Percentiles rank a stretch among this genome's conserved stretches.
These are phyloP conservation scores for Colletotrichum trifolii DNA, from an alignment of 2,329 filamentous ascomycete genomes.

Conservation along the genomic window DNA sequence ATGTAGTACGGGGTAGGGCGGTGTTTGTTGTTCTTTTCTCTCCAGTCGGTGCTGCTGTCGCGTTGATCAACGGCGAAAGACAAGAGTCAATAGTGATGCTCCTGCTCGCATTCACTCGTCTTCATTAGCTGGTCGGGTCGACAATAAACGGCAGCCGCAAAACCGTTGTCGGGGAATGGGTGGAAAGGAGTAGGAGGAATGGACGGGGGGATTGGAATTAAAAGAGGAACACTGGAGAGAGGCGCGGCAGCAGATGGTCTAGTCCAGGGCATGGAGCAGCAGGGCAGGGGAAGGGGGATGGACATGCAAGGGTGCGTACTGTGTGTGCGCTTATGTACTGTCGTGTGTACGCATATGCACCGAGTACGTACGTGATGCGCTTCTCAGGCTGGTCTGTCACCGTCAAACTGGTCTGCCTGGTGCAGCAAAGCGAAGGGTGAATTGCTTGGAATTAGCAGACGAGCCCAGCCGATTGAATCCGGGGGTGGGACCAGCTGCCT, in stretches of 20 bases:
- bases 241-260: background rate
- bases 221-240: constrained; percentile 17
- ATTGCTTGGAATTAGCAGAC: too few species aligned
- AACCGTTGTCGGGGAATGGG: constrained; percentile 23
- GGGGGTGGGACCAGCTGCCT: too few species aligned
- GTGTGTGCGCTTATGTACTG: too few species aligned
- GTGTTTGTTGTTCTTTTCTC: constrained; percentile 18
- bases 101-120: background rate
- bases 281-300: background rate
- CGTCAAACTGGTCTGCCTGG: too few species aligned
- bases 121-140: constrained; percentile 8
- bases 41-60: constrained; percentile 4
- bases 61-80: background rate
- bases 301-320: background rate
- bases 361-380: too few species aligned
- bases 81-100: too few species aligned
- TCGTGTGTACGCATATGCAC: too few species aligned
- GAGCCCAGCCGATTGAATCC: too few species aligned
- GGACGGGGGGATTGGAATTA: constrained; percentile 30
- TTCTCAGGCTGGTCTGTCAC: too few species aligned
- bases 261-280: background rate
- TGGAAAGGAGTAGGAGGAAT: constrained; percentile 22
- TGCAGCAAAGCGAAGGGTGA: too few species aligned
- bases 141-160: constrained; percentile 18
- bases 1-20: background rate